These are phyloP conservation scores for Alternaria triticina DNA, from an alignment of 2,329 filamentous ascomycete genomes.

Conservation along the genomic window DNA sequence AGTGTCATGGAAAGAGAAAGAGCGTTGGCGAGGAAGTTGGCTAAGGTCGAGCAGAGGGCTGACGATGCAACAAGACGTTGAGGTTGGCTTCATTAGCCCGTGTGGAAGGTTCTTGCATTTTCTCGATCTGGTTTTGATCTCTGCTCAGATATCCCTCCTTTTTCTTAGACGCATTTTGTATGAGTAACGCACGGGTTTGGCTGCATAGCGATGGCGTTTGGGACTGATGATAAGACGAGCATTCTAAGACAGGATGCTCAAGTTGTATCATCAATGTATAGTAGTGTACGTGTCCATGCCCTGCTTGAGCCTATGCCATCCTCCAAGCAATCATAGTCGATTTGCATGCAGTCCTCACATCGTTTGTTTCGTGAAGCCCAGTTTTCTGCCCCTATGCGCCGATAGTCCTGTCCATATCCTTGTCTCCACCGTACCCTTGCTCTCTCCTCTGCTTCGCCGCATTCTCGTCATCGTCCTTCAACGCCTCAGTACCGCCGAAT, in stretches of 20 bases:
- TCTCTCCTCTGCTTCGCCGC: conserved; percentile 53
- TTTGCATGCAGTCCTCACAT: not conserved
- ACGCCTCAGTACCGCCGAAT: conserved; percentile 51
- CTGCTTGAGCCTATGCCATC: not conserved
- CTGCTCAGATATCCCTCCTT: conserved; percentile 31
- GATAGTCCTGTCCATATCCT: conserved; percentile 56
- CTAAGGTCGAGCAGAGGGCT: conserved; percentile 33
- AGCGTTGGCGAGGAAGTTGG: conserved; percentile 33
- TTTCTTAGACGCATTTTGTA: conserved; percentile 4
- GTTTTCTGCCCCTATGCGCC: conserved; percentile 48
- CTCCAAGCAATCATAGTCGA: not conserved
- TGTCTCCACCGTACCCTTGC: conserved; percentile 60
- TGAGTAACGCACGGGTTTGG: not conserved
- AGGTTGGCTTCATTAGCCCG: not conserved
- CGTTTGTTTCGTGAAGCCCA: conserved; percentile 27
- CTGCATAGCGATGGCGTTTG: conserved; percentile 34
- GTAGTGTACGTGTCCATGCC: not conserved
- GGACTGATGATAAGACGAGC: not conserved
- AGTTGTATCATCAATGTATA: conserved; percentile 4
- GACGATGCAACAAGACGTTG: conserved; percentile 25
- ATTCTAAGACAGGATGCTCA: not conserved
- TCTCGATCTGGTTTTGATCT: conserved; percentile 17
- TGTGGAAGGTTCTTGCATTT: not conserved
- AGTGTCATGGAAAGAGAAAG: conserved; percentile 39
- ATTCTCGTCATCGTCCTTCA: conserved; percentile 47